Evolutionary conservation across 306 rosid genomes (phyloP).

Genomic region (Quercus rubra): DNA sequence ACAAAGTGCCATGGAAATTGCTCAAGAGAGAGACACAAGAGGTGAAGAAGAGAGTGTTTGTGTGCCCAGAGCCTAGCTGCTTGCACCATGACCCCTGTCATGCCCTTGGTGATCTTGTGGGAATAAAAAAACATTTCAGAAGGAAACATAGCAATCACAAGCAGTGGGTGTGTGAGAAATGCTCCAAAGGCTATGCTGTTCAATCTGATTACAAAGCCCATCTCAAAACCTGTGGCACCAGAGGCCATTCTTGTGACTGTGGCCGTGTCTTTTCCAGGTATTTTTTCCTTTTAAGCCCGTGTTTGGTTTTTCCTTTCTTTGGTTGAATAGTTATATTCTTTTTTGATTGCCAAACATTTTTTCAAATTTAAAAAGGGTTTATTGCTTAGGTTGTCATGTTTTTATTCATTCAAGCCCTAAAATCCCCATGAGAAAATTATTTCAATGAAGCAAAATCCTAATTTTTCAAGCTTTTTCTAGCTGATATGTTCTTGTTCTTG

Average conservation of each 20-base stretch:
- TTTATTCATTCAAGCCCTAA: conserved; percentile 29
- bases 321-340: conserved; percentile 16
- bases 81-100: conserved; percentile 88
- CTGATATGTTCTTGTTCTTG: not conserved
- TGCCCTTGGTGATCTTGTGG: conserved; percentile 94
- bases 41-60: conserved; percentile 75
- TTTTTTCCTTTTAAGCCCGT: not conserved
- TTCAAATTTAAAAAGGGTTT: not conserved
- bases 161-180: conserved; percentile 92
- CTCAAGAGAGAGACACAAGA: conserved; percentile 63
- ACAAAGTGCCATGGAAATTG: conserved; percentile 92
- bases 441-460: not conserved
- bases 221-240: conserved; percentile 95
- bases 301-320: not conserved
- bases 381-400: not conserved
- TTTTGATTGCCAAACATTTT: not conserved
- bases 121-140: conserved; percentile 86
- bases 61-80: conserved; percentile 85
- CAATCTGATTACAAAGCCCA: conserved; percentile 98
- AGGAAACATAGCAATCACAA: conserved; percentile 86
- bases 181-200: conserved; percentile 91
- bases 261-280: conserved; percentile 99
- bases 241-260: conserved; percentile 98
- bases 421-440: conserved; percentile 9
- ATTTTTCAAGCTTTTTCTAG: not conserved